Conservation (phyloP, 306 rosid species). For the Cicer arietinum region DNA sequence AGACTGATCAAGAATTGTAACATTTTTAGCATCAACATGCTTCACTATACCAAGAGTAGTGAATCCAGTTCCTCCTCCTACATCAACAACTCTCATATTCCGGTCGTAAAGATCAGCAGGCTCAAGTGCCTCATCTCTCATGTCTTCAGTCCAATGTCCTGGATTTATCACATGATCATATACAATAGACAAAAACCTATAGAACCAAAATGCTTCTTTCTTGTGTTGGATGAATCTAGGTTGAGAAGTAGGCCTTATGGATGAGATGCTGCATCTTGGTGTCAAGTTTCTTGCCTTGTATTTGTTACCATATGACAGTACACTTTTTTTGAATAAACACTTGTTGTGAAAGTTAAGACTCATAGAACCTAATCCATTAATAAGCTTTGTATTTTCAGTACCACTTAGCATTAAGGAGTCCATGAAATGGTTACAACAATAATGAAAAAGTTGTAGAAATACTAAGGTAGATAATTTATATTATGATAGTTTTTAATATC, state of each 20-base stretch:
- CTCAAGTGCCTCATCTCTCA: slow-evolving; percentile 90
- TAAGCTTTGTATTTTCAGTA: slow-evolving; percentile 61
- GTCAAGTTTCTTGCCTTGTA: slow-evolving; percentile 29
- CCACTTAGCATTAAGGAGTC: slow-evolving; percentile 55
- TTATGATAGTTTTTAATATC: background rate
- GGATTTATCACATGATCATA: slow-evolving; percentile 83
- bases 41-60: slow-evolving; percentile 84
- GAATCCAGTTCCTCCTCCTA: slow-evolving; percentile 89
- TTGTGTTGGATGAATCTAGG: slow-evolving; percentile 88
- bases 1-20: slow-evolving; percentile 85
- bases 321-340: slow-evolving; percentile 42
- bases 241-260: slow-evolving; percentile 72
- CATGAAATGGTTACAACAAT: slow-evolving; percentile 38
- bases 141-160: slow-evolving; percentile 93
- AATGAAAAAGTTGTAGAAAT: background rate
- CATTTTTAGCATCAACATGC: slow-evolving; percentile 87
- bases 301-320: slow-evolving; percentile 44
- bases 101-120: slow-evolving; percentile 69
- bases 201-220: slow-evolving; percentile 88
- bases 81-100: slow-evolving; percentile 79
- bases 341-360: slow-evolving; percentile 49
- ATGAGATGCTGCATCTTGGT: slow-evolving; percentile 48
- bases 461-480: background rate
- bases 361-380: slow-evolving; percentile 51
- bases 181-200: slow-evolving; percentile 74